Conservation (phyloP, 2,329 filamentous ascomycete species). For the Thermoascus crustaceus region DNA sequence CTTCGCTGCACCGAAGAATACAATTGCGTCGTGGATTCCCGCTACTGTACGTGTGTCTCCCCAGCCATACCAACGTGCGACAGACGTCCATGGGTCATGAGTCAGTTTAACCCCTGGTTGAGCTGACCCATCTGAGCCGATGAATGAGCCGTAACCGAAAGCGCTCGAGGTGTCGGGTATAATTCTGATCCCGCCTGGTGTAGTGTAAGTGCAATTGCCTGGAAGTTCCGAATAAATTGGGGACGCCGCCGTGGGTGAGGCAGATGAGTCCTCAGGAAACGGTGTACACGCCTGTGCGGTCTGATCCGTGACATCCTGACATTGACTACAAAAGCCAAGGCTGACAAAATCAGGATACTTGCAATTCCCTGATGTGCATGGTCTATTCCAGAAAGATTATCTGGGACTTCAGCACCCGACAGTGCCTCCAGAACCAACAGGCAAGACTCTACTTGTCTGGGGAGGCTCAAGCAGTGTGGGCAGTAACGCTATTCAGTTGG, state of each 20-base stretch:
- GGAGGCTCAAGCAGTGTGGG: slow-evolving; percentile 46
- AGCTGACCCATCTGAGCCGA: too few species aligned
- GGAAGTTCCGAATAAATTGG: background rate
- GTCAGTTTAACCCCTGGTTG: too few species aligned
- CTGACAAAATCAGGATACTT: slow-evolving; percentile 2
- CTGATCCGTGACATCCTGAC: background rate
- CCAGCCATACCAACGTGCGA: too few species aligned
- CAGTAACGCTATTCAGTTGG: slow-evolving; percentile 37
- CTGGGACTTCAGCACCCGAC: slow-evolving; percentile 3
- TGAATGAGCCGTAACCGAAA: too few species aligned
- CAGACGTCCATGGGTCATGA: too few species aligned
- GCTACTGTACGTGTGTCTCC: too few species aligned
- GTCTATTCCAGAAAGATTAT: slow-evolving; percentile 1
- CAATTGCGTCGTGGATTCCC: too few species aligned
- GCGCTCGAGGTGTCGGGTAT: too few species aligned
- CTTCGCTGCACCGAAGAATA: too few species aligned
- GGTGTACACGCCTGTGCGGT: background rate
- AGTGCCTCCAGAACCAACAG: background rate
- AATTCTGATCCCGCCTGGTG: too few species aligned
- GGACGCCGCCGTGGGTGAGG: background rate
- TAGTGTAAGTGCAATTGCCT: background rate
- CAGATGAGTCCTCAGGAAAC: background rate
- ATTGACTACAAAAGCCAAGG: background rate
- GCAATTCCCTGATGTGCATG: slow-evolving; percentile 1
- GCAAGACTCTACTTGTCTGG: slow-evolving; percentile 36